These are phyloP conservation scores for Rosa lucieae DNA, from an alignment of 306 rosid species.

Conservation along the genomic window DNA sequence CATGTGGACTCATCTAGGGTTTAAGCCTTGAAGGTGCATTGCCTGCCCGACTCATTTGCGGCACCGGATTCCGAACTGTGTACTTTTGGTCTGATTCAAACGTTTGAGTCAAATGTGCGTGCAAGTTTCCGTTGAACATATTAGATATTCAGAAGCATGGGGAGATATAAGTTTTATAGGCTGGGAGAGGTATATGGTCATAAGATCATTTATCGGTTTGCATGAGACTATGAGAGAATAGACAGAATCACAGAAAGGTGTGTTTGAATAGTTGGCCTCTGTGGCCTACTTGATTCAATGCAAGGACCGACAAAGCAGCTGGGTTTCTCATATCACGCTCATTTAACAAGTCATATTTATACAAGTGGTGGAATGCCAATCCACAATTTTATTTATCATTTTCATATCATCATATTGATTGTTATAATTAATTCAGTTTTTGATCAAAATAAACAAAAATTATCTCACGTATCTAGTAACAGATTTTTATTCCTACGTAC, in stretches of 20 bases:
- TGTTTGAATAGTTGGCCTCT: constrained; percentile 7
- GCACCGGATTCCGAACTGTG: not conserved
- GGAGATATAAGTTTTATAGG: not conserved
- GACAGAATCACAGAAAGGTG: constrained; percentile 9
- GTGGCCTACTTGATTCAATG: constrained; percentile 23
- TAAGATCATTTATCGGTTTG: not conserved
- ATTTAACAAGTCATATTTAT: not conserved
- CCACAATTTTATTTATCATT: not conserved
- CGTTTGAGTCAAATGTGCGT: not conserved
- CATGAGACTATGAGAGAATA: not conserved
- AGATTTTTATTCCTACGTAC: no score
- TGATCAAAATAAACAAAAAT: no score
- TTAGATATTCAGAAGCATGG: not conserved
- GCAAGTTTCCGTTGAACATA: not conserved
- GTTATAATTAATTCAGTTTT: no score
- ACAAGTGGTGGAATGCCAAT: not conserved
- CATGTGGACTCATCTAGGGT: not conserved
- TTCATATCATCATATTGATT: not conserved
- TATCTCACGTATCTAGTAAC: no score
- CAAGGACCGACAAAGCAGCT: constrained; percentile 4
- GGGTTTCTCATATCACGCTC: constrained; percentile 3
- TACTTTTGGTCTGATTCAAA: not conserved
- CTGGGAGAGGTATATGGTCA: not conserved
- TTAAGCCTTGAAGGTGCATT: not conserved
- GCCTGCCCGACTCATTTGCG: not conserved